Evolutionary conservation across 441 rosid genomes (phyloP).

Genomic region (Arabidopsis lyrata): DNA sequence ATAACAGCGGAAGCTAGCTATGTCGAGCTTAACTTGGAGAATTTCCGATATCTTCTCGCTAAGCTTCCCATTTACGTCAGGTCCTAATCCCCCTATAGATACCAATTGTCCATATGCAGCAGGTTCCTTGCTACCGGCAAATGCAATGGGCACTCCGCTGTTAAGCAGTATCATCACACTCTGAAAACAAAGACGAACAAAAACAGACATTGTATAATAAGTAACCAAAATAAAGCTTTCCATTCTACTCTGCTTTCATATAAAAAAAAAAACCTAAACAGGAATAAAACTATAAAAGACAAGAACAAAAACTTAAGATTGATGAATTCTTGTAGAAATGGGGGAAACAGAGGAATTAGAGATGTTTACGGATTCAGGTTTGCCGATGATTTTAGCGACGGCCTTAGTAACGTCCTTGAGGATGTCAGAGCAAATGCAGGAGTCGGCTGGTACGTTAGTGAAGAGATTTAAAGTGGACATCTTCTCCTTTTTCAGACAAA

Average conservation of each 20-base stretch:
- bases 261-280: background rate
- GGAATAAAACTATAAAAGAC: too few species aligned
- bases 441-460: conserved; percentile 86
- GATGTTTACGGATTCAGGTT: conserved; percentile 82
- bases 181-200: conserved; percentile 42
- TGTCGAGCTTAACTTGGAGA: conserved; percentile 82
- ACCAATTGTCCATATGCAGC: conserved; percentile 91
- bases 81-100: conserved; percentile 83
- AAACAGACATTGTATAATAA: too few species aligned
- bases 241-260: background rate
- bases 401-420: conserved; percentile 91
- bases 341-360: background rate
- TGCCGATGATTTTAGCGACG: conserved; percentile 86
- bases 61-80: conserved; percentile 72
- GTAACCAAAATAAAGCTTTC: background rate
- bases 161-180: conserved; percentile 89
- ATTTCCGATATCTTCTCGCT: conserved; percentile 82
- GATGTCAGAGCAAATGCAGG: conserved; percentile 82
- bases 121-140: conserved; percentile 84
- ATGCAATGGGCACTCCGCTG: conserved; percentile 83
- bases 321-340: background rate
- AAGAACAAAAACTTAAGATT: background rate
- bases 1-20: conserved; percentile 84
- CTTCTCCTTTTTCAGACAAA: conserved; percentile 25
- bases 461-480: conserved; percentile 87